Base-by-base conservation (phyloP, 106 monocot species). In the Ottelia alismoides region DNA sequence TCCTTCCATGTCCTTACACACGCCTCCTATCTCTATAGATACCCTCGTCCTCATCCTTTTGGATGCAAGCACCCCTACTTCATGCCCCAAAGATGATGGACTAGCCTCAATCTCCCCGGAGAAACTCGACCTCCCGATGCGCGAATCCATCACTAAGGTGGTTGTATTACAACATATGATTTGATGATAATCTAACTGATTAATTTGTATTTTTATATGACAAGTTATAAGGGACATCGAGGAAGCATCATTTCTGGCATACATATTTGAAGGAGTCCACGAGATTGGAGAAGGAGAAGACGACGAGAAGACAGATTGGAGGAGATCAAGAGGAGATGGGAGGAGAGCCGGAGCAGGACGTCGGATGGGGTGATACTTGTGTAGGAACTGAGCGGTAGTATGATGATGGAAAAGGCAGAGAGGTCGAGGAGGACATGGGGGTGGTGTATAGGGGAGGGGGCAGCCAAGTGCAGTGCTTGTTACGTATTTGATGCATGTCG, bases 361-460 rank as follows among this genome's bases (percentile, higher is more conserved):
- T 80, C 89, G 0, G 89, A 89, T 26, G 89, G 79, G 23, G 25
- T 89, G 51, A 72, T 89, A 25, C 74, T 89, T 21, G 80, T 89
- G 25, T 70, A 89, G 52, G 71, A 72, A 28, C 63, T 87, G 46
- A 16, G 49, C 7, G 0, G 46, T 12, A 11, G 65, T 12, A 17
- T n/a, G 6, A 30, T 18, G 16, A 2, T 19, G 9, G 11, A 17
- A 9, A 0, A 0, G 10, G 53, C 22, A 12, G 30, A 22, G 9
- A 11, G 48, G 22, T 18, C 11, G 1, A 25, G 78, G 82, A 86
- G 92, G 0, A 20, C 87, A 22, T 60, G 79, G 3, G 71, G 79
- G 7, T 87, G 87, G 45, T 82, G 82, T 14, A 48, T 74, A 40
- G 87, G 82, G n/a, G 32, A 74, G 23, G 79, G 86, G 26, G n/a